Evolutionary conservation across 2,329 filamentous ascomycete genomes (phyloP), one percentile per base, ranked within the genome.

Genomic region (Cryphonectria naterciae): DNA sequence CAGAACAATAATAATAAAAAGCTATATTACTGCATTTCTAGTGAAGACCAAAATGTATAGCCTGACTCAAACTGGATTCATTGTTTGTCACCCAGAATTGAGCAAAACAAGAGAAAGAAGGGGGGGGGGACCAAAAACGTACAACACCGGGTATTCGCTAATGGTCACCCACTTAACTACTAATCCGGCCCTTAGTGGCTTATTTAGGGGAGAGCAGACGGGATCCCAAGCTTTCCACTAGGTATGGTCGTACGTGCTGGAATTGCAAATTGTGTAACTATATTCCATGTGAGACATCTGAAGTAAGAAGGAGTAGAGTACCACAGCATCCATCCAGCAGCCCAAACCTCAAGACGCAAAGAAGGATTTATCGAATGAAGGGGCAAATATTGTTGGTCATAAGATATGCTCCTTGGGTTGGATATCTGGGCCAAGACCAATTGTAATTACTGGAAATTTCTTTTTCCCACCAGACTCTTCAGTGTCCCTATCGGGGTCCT

Each of bases 71-170:
- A 22, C 43, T 22, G 43, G 6, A 22, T 19, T 1, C 5, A 8
- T 22, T 49, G 43, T 22, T 49, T 4, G 43, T 49, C 43, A 22
- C 43, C 17, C 22, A 49, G 19, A 10, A 10, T n/a, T 49, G 17
- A 22, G 5, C 19, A 10, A 6, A 10, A n/a, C 4, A 58, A 56
- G 7, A 58, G 11, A 58, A 3, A 25, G 11, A 28, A 58, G 8
- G 4, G 22, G 19, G 37, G 28, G 4, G 3, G 32, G 37, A 22
- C n/a, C n/a, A 28, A 60, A 61, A 61, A 61, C 58, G 58, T 61
- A 61, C 58, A 61, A 61, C 58, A 61, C 58, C 58, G 58, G 58
- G 58, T 61, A 61, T 61, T 61, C 58, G 58, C 58, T 61, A 61
- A 61, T 61, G 58, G 58, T 61, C 56, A 61, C 56, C 56, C 56